Evolutionary conservation across 2,329 filamentous ascomycete genomes (phyloP), one percentile per base, ranked within the genome.

Genomic region (Penicillium sumatraense): DNA sequence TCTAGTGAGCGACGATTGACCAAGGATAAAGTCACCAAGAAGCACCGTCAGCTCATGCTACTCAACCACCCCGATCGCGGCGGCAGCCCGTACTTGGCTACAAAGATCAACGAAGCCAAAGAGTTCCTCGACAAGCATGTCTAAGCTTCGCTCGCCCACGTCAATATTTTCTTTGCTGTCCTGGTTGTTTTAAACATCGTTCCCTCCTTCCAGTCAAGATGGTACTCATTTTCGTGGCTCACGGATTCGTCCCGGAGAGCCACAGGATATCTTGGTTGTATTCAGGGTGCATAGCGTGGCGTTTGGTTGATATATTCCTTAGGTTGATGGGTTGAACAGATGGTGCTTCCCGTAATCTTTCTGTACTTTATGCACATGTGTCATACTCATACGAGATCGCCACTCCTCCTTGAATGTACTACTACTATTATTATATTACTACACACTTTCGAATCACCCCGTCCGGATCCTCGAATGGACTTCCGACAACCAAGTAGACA

Each of bases 41-140:
- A 93, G 66, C 95, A 99, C 78, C 89, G 95, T 61, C 91, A 88
- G 51, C 86, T 98, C 64, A 99, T 99, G 93, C 86, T 99, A 53
- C 82, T 96, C 63, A 99, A 99, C 82, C 95, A 99, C 76, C 56
- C 95, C 61, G 95, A 99, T 82, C 89, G 95, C 71, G 95, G 95
- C 63, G 95, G 95, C 35, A 97, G 92, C 72, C 95, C 95, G 7
- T 99, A 98, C 73, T 80, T 99, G 41, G 95, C 95, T 13, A 97
- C 93, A 51, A 99, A 99, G 77, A 89, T 99, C 72, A 99, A 99
- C 78, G 95, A 99, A 76, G 95, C 95, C 35, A 99, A 99, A 77
- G 93, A 98, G 74, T 86, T 98, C 60, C 74, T 99, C 64, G 95
- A 99, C 73, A 97, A 96, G 77, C 81, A 79, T 50, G 57, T 56